phyloP scores from a whole-genome alignment of 805 yeast species.

The Cephaloascus fragrans region DNA sequence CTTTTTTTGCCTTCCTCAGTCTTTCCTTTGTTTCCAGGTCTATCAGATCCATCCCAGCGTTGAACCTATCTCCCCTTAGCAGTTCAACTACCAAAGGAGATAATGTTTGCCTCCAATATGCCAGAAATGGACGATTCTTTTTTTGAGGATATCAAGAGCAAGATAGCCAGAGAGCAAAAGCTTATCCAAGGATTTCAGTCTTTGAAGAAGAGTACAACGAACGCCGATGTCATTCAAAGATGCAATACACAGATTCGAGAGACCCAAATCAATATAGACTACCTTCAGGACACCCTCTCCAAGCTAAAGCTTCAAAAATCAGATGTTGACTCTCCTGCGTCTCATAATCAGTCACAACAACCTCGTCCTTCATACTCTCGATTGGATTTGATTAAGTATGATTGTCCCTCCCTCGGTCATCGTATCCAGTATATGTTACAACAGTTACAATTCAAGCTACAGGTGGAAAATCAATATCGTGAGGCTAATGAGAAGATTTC shows the following conservation, averaged over 20 bases:
- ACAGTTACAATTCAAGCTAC: conserved; percentile 85
- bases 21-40: too few relatives aligned
- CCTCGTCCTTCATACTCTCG: conserved; percentile 46
- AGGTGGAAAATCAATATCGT: conserved; percentile 88
- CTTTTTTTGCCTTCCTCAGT: too few relatives aligned
- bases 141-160: conserved; percentile 62
- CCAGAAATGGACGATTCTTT: conserved; percentile 22
- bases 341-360: conserved; percentile 3
- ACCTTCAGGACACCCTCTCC: conserved; percentile 67
- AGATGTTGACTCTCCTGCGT: not conserved
- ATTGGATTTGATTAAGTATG: conserved; percentile 79
- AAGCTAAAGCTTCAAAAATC: conserved; percentile 37
- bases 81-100: too few relatives aligned
- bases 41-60: too few relatives aligned
- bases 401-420: conserved; percentile 91
- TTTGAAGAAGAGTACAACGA: conserved; percentile 68
- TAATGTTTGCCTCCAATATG: too few relatives aligned
- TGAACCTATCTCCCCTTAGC: too few relatives aligned
- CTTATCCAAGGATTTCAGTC: conserved; percentile 82
- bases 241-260: conserved; percentile 88
- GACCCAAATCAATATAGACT: conserved; percentile 84
- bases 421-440: conserved; percentile 93
- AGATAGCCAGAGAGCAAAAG: conserved; percentile 82
- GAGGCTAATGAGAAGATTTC: conserved; percentile 88
- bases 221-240: conserved; percentile 76